Percentiles rank a stretch among this genome's conserved stretches.
phyloP scores from a whole-genome alignment of 768 basidiomycete genomes.

The Trametes elegans region DNA sequence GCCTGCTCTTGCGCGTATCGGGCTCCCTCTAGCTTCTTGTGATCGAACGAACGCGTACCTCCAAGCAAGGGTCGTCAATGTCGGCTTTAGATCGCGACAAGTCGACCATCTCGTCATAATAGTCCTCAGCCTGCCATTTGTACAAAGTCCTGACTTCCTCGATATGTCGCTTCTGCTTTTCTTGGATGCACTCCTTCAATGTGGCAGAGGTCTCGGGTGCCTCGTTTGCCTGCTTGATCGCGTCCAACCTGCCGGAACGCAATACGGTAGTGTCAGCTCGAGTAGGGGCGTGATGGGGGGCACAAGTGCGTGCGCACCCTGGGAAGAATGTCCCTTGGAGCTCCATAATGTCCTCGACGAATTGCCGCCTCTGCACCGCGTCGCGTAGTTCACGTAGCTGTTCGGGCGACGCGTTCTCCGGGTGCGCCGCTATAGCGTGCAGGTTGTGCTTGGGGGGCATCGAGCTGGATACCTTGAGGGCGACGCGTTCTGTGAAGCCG shows the following conservation, averaged over 20 bases:
- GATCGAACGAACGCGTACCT: conserved; percentile 9
- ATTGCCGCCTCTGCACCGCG: conserved; percentile 19
- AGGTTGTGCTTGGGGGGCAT: conserved; percentile 14
- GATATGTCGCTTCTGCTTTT: conserved; percentile 17
- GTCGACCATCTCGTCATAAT: conserved; percentile 22
- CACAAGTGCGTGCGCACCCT: conserved; percentile 16
- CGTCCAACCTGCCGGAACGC: conserved; percentile 17
- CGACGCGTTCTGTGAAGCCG: conserved; percentile 7
- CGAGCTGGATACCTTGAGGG: conserved; percentile 7
- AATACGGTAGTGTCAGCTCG: too few relatives aligned
- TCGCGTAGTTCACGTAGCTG: conserved; percentile 19
- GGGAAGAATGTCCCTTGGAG: conserved; percentile 27
- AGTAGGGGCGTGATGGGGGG: background rate
- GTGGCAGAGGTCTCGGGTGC: conserved; percentile 14
- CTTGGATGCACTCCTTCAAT: conserved; percentile 17
- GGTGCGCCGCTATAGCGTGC: conserved; percentile 9
- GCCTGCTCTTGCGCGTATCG: background rate
- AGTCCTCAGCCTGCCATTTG: conserved; percentile 24
- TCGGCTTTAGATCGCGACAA: conserved; percentile 19
- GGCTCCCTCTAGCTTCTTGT: too few relatives aligned
- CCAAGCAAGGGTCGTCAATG: conserved; percentile 2
- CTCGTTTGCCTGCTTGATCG: conserved; percentile 18
- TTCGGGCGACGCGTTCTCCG: background rate
- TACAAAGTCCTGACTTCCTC: conserved; percentile 22
- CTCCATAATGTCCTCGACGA: conserved; percentile 25